phyloP scores from a whole-genome alignment of 2,329 filamentous ascomycete species.

The Trichoderma sp. region DNA sequence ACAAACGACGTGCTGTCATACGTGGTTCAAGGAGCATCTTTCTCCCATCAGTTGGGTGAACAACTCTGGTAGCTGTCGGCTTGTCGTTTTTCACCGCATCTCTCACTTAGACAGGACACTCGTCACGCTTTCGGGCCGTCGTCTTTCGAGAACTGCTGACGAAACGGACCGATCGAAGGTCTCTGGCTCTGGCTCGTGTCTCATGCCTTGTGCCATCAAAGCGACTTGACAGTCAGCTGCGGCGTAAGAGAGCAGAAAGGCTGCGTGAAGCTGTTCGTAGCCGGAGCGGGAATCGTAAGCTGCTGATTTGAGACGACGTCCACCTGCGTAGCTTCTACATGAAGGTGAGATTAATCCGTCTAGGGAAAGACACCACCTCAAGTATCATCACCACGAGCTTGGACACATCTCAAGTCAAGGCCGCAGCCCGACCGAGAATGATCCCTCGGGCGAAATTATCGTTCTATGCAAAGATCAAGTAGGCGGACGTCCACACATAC shows the following conservation, averaged over 20 bases:
- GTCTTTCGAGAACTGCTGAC: background rate
- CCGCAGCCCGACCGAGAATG: no score
- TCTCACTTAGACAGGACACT: background rate
- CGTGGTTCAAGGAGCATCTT: background rate
- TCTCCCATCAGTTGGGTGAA: background rate
- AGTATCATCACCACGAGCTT: background rate
- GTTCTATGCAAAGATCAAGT: background rate
- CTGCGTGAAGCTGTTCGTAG: background rate
- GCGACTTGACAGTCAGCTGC: background rate
- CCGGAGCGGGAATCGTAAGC: background rate
- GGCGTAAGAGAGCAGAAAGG: background rate
- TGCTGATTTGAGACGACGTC: background rate
- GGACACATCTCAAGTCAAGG: no score
- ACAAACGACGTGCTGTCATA: background rate
- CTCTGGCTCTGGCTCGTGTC: background rate
- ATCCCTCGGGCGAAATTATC: no score
- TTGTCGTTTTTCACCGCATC: background rate
- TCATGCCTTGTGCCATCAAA: background rate
- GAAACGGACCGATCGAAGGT: constrained; percentile 6
- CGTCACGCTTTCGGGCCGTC: background rate
- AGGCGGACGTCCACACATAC: background rate
- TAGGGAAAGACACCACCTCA: background rate
- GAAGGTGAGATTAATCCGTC: background rate
- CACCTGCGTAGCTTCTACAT: background rate
- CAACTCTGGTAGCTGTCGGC: background rate